Evolutionary conservation across 2,329 filamentous ascomycete genomes (phyloP), one percentile per base, ranked within the genome.

Genomic region (Fusarium camptoceras): DNA sequence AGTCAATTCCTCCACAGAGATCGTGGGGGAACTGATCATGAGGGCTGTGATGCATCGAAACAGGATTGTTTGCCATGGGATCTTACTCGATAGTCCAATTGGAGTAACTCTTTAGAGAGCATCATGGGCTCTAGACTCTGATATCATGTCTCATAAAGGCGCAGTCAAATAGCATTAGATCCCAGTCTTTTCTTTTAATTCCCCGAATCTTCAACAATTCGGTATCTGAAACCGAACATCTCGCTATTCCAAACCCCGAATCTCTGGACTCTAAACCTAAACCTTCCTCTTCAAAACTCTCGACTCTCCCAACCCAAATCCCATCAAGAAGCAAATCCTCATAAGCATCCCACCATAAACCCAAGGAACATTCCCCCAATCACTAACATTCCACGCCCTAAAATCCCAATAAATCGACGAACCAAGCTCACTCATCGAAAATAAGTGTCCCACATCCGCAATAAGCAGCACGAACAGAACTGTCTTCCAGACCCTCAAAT

Each of bases 391-490:
- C 91, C 91, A 93, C 12, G 79, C 77, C 69, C 79, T 74, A 28
- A 87, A 82, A 69, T 88, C 83, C 84, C 88, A 92, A 79, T 91
- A 93, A n/a, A 93, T 82, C 11, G 81, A 79, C 15, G 77, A 70
- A 0, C 92, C 92, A 30, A 91, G 81, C 28, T 81, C 82, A 37
- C 83, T 81, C 63, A 94, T 85, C 37, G 88, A 89, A 78, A 89
- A 92, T 58, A 94, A 80, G 78, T 94, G 92, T 6, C 92, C 92
- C 34, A 94, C 77, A 78, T 95, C 92, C n/a, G 91, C 92, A 18
- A 94, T 77, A 31, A 94, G 84, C 62, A 94, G 81, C 39, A 86
- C 89, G 47, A 91, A 80, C 7, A 94, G 82, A 27, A 94, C 83
- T 2, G 87, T 84, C 70, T 82, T 85, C 92, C 92, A 95, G 60